phyloP scores from a whole-genome alignment of 495 filamentous ascomycete species.

The Penicillium manginii region DNA sequence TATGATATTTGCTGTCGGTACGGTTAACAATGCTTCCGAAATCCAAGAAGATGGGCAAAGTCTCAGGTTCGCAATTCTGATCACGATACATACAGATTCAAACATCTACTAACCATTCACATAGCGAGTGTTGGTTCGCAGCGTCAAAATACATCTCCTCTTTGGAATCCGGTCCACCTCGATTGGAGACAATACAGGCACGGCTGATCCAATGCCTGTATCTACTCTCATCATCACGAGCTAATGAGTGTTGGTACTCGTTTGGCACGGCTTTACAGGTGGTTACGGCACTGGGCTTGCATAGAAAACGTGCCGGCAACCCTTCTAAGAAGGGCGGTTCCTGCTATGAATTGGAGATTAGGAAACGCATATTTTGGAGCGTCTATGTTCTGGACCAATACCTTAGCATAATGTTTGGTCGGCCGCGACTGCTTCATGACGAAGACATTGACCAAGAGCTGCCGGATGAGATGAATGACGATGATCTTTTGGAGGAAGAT shows the following conservation, averaged over 20 bases:
- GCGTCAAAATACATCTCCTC: constrained; percentile 47
- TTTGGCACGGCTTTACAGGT: constrained; percentile 52
- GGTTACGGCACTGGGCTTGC: constrained; percentile 49
- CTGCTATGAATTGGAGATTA: constrained; percentile 44
- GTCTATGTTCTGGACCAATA: constrained; percentile 61
- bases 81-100: not conserved
- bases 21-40: constrained; percentile 38
- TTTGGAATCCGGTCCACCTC: constrained; percentile 47
- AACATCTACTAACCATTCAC: not conserved
- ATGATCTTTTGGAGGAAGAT: constrained; percentile 52
- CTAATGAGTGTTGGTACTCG: constrained; percentile 54
- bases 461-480: constrained; percentile 56
- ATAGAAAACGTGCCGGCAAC: constrained; percentile 41
- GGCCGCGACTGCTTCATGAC: constrained; percentile 55
- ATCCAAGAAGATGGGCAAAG: constrained; percentile 24
- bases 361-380: constrained; percentile 62
- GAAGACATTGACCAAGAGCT: constrained; percentile 58
- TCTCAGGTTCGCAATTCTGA: constrained; percentile 31
- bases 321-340: constrained; percentile 33
- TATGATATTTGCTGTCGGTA: constrained; percentile 49
- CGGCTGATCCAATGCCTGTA: constrained; percentile 50
- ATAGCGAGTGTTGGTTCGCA: constrained; percentile 48
- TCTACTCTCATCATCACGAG: constrained; percentile 48
- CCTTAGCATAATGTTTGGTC: constrained; percentile 57
- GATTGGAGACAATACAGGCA: constrained; percentile 49